phyloP scores from a whole-genome alignment of 768 basidiomycete species.

The Porphyrellus cyaneotinctus region DNA sequence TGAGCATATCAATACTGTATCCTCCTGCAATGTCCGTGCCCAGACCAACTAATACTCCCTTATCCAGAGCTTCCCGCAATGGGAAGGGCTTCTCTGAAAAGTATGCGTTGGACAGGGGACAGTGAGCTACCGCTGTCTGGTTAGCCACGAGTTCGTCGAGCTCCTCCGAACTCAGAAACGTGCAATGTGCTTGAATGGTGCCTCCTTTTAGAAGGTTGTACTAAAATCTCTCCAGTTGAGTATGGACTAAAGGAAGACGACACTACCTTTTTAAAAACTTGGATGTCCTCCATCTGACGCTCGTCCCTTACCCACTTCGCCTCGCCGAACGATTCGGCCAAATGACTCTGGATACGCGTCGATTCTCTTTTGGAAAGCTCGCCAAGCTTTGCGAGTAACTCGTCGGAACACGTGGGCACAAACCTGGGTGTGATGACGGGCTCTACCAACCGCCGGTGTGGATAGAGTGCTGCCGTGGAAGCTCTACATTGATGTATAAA shows the following conservation, averaged over 20 bases:
- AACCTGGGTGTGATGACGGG: conserved; percentile 89
- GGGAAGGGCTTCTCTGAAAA: conserved; percentile 72
- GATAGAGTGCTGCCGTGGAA: conserved; percentile 38
- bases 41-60: conserved; percentile 67
- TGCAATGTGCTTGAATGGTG: conserved; percentile 87
- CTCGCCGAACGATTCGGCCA: conserved; percentile 76
- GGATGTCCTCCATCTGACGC: conserved; percentile 63
- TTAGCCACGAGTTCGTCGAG: conserved; percentile 45
- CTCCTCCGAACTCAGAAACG: conserved; percentile 57
- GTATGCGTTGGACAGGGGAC: conserved; percentile 86
- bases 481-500: conserved; percentile 54
- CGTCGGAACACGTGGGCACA: conserved; percentile 81
- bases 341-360: conserved; percentile 73
- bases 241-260: not conserved
- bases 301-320: conserved; percentile 65
- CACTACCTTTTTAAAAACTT: conserved; percentile 65
- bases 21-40: conserved; percentile 88
- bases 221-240: conserved; percentile 35
- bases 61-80: conserved; percentile 64
- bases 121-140: conserved; percentile 74
- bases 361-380: conserved; percentile 42
- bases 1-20: conserved; percentile 75
- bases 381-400: conserved; percentile 60
- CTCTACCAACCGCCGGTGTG: conserved; percentile 54
- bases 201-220: conserved; percentile 53